Conservation (phyloP, 2,329 filamentous ascomycete species). For the Cadophora gregata region DNA sequence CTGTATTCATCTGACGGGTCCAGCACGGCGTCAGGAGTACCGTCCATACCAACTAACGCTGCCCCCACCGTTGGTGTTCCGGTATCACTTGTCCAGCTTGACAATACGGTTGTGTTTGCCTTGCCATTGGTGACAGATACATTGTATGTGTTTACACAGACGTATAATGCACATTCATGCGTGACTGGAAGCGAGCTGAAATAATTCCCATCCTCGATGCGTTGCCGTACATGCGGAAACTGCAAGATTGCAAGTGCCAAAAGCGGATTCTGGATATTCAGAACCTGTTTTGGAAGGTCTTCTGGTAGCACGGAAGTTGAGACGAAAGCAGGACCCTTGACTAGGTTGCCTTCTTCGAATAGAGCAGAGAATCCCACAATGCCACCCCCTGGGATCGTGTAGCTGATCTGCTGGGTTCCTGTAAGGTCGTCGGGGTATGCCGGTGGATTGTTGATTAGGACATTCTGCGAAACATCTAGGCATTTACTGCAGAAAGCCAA, state of each 20-base stretch:
- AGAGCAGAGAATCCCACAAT: slow-evolving; percentile 7
- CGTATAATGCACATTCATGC: slow-evolving; percentile 20
- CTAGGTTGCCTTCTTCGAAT: neutral
- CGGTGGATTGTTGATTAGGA: neutral
- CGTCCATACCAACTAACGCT: slow-evolving; percentile 16
- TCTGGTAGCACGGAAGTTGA: neutral
- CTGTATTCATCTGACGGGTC: neutral
- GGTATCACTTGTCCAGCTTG: slow-evolving; percentile 16
- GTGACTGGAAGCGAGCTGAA: neutral
- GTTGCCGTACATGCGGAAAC: neutral
- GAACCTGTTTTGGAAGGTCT: neutral
- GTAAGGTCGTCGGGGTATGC: neutral
- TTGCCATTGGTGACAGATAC: slow-evolving; percentile 15
- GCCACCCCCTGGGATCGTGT: slow-evolving; percentile 18
- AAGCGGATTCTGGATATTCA: neutral
- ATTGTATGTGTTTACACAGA: slow-evolving; percentile 24
- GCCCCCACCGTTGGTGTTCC: slow-evolving; percentile 22
- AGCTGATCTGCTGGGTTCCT: slow-evolving; percentile 17
- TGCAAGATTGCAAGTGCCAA: neutral
- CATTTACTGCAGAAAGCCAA: slow-evolving; percentile 24
- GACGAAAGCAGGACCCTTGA: neutral
- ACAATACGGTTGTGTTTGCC: slow-evolving; percentile 6
- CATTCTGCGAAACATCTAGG: slow-evolving; percentile 14
- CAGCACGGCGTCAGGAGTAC: slow-evolving; percentile 17
- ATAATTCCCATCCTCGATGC: neutral